Conservation (phyloP, 495 filamentous ascomycete species). For the Sphaerosporella brunnea region DNA sequence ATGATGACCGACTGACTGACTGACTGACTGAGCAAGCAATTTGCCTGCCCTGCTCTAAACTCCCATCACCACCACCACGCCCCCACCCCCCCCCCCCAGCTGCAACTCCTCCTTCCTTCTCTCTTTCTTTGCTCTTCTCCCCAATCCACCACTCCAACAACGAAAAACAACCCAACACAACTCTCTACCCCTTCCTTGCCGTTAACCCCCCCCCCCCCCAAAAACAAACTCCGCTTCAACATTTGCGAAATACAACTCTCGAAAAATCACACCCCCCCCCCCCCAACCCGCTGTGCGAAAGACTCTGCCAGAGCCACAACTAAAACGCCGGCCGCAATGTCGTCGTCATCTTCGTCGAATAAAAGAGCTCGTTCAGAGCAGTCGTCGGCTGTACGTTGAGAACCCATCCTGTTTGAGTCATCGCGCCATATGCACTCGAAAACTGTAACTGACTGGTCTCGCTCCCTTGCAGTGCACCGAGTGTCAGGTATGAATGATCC, state of each 20-base stretch:
- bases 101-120: not conserved
- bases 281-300: too few species aligned
- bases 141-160: not conserved
- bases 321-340: conserved; percentile 1
- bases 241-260: too few species aligned
- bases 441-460: not conserved
- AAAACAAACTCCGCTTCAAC: not conserved
- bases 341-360: conserved; percentile 1
- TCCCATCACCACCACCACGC: not conserved
- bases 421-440: not conserved
- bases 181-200: too few species aligned
- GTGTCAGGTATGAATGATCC: conserved; percentile 15
- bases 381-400: conserved; percentile 1
- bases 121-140: not conserved
- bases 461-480: conserved; percentile 15
- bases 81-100: not conserved
- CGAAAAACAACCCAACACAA: too few species aligned
- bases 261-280: too few species aligned
- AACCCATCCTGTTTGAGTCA: not conserved
- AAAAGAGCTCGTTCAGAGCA: conserved; percentile 8
- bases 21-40: conserved; percentile 4
- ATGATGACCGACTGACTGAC: too few species aligned
- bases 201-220: not conserved
- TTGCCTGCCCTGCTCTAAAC: too few species aligned
- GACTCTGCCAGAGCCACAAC: too few species aligned